phyloP scores from a whole-genome alignment of 2,329 filamentous ascomycete genomes.

The Fusarium liriodendri region DNA sequence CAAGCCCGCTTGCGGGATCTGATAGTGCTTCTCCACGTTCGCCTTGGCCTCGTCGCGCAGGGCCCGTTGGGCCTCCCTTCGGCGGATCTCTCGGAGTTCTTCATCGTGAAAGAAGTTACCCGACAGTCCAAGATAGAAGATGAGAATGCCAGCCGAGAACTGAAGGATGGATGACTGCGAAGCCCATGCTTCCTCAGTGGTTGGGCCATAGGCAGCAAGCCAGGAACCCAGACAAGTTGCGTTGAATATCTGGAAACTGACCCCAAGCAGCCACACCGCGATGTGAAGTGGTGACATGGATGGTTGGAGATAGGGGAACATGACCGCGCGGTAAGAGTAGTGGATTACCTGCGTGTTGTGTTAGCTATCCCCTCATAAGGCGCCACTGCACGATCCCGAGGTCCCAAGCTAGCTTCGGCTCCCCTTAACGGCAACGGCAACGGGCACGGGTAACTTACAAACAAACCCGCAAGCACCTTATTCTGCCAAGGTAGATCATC shows the following conservation, averaged over 20 bases:
- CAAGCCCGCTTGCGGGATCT: conserved; percentile 84
- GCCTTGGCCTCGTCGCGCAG: conserved; percentile 47
- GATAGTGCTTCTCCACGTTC: conserved; percentile 79
- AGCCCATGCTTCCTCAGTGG: conserved; percentile 64
- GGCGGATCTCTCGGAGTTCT: conserved; percentile 86
- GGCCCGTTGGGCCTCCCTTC: conserved; percentile 69
- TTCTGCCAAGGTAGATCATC: conserved; percentile 79
- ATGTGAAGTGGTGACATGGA: conserved; percentile 92
- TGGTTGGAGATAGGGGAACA: conserved; percentile 85
- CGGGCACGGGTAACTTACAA: conserved; percentile 53
- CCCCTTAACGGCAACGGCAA: conserved; percentile 28
- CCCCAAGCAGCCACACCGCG: conserved; percentile 71
- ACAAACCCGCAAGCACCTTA: conserved; percentile 78
- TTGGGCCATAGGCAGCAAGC: conserved; percentile 83
- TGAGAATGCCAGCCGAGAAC: conserved; percentile 72
- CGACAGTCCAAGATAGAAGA: conserved; percentile 82
- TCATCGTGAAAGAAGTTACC: conserved; percentile 93
- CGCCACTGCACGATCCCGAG: conserved; percentile 15
- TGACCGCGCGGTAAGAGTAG: conserved; percentile 88
- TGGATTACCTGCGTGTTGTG: conserved; percentile 71
- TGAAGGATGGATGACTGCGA: conserved; percentile 54
- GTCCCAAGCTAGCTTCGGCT: not conserved
- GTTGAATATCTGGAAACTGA: conserved; percentile 84
- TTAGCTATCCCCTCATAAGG: conserved; percentile 16
- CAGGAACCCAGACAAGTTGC: conserved; percentile 82